A percentile compares a stretch with the other conserved stretches of the same genome.
phyloP scores from a whole-genome alignment of 768 basidiomycete genomes.

The Clitopilus passeckerianus region DNA sequence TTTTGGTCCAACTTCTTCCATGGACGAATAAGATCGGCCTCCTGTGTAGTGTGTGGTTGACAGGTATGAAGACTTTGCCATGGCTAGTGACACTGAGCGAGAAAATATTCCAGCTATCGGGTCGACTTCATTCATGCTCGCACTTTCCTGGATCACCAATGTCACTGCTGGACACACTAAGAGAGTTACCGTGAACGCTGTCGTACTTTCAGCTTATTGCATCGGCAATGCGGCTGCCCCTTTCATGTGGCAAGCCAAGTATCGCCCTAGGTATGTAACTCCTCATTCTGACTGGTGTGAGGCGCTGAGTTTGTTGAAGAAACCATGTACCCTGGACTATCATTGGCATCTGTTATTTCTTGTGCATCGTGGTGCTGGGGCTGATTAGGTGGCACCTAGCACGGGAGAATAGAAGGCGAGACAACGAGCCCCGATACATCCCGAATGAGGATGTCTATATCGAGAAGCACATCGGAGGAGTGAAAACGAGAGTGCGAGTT shows the following conservation, averaged over 20 bases:
- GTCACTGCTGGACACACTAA: slow-evolving; percentile 74
- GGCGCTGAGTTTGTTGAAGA: slow-evolving; percentile 21
- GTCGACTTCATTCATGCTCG: slow-evolving; percentile 44
- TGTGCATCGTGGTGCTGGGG: slow-evolving; percentile 43
- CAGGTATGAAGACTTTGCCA: slow-evolving; percentile 26
- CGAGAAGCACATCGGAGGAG: slow-evolving; percentile 50
- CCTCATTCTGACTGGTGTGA: not conserved
- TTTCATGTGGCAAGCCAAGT: slow-evolving; percentile 72
- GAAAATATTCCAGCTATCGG: slow-evolving; percentile 10
- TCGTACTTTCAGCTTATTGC: slow-evolving; percentile 68
- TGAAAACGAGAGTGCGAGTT: slow-evolving; percentile 47
- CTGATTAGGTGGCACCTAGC: slow-evolving; percentile 48
- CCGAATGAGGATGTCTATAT: slow-evolving; percentile 55
- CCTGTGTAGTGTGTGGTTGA: slow-evolving; percentile 50
- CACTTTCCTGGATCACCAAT: slow-evolving; percentile 58
- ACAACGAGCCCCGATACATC: slow-evolving; percentile 45
- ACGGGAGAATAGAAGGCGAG: slow-evolving; percentile 61
- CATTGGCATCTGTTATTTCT: slow-evolving; percentile 59
- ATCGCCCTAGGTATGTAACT: slow-evolving; percentile 46
- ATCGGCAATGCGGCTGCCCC: slow-evolving; percentile 65
- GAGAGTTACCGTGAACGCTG: slow-evolving; percentile 63
- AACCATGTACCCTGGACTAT: slow-evolving; percentile 77
- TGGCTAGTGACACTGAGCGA: not conserved
- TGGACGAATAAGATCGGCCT: slow-evolving; percentile 64
- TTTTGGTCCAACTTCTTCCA: slow-evolving; percentile 61